These are phyloP conservation scores for Thymus mandschuricus DNA, from an alignment of 257 asterid species.

Conservation along the genomic window DNA sequence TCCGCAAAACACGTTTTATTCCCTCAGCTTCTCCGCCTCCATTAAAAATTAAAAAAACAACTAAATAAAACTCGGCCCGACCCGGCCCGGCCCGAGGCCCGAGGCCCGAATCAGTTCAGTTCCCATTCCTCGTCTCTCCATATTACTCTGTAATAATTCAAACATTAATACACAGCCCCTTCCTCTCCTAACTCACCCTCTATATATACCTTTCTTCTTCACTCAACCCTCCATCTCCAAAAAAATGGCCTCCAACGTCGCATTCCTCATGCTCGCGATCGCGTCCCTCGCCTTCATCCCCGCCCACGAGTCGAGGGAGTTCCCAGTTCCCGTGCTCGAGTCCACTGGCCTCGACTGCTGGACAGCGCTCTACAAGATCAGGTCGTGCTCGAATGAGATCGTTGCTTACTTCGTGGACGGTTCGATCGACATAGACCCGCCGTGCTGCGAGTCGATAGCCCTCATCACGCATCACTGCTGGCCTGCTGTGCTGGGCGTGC, in stretches of 20 bases:
- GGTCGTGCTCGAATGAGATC: conserved; percentile 52
- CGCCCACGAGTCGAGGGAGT: background rate
- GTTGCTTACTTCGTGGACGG: conserved; percentile 40
- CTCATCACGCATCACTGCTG: conserved; percentile 52
- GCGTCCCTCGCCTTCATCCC: background rate
- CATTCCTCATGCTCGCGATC: background rate
- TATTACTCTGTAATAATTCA: background rate
- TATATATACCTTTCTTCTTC: background rate
- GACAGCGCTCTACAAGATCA: conserved; percentile 44
- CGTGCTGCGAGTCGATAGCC: conserved; percentile 47
- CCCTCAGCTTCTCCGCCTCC: too few relatives aligned
- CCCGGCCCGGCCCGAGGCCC: too few relatives aligned
- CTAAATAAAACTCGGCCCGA: too few relatives aligned
- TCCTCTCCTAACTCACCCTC: background rate
- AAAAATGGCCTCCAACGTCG: background rate
- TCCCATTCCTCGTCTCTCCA: background rate
- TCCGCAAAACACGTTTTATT: too few relatives aligned
- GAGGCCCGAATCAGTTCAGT: background rate
- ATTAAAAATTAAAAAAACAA: too few relatives aligned
- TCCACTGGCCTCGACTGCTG: conserved; percentile 41
- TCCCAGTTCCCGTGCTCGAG: background rate
- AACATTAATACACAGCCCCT: background rate
- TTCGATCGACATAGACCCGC: conserved; percentile 29
- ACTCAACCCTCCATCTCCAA: background rate
- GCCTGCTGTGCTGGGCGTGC: conserved; percentile 46